Conservation (phyloP, 306 rosid genomes). For the Oemleria cerasiformis region DNA sequence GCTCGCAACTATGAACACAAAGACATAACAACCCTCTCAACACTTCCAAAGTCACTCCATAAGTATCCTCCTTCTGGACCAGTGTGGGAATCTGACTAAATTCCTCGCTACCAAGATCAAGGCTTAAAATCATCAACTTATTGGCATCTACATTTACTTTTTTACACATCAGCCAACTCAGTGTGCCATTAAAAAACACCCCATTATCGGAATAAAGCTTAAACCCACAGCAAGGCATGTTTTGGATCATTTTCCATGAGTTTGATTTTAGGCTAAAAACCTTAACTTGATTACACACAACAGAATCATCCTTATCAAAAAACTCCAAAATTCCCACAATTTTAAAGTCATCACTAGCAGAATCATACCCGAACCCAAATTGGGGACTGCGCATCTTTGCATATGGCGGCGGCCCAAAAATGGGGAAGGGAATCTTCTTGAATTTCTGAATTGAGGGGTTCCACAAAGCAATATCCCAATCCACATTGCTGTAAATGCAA, state of each 20-base stretch:
- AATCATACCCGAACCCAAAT: background rate
- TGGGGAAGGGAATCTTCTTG: background rate
- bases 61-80: rapidly evolving
- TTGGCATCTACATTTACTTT: background rate
- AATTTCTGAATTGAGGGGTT: constrained; percentile 5
- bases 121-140: background rate
- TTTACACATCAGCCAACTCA: background rate
- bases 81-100: background rate
- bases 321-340: background rate
- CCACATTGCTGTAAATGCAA: background rate
- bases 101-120: background rate
- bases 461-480: background rate
- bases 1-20: background rate
- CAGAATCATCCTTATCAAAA: rapidly evolving
- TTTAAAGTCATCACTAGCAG: background rate
- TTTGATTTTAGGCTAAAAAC: background rate
- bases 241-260: background rate
- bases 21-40: background rate
- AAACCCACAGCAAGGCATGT: background rate
- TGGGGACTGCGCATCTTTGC: rapidly evolving
- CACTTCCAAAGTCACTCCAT: rapidly evolving
- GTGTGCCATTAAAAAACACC: background rate
- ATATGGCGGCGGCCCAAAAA: background rate
- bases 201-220: too few relatives aligned
- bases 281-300: background rate